Evolutionary conservation across 768 basidiomycete species (phyloP), one percentile per base, ranked within the genome.

Genomic region (Chiua virens): DNA sequence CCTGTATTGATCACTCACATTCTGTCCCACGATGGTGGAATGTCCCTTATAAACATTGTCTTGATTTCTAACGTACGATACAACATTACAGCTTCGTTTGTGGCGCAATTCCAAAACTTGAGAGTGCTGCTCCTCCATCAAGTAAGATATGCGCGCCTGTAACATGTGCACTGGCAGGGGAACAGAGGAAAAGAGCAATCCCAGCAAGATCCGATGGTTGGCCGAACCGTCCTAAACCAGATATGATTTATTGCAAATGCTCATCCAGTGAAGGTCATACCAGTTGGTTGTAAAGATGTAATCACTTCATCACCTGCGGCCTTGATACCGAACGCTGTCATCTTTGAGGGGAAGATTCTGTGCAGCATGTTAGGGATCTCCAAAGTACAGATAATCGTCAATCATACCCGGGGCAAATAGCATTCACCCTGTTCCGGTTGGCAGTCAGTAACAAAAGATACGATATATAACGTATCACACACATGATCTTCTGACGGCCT

Each of bases 301-400:
- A 88, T 77, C 8, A 60, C 69, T 21, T 79, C 77, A 51, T 80
- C 79, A 8, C 86, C 84, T 3, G 68, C 68, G 2, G 63, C 74
- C 57, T 81, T 79, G 56, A 89, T 70, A 4, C 82, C 86, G 44
- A 74, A 89, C 0, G 86, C 81, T 1, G 90, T 92, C 89, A 93
- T 92, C 72, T 86, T 90, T 41, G 86, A 87, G 0, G 87, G 88
- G 72, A 89, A 93, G 13, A 90, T 70, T 2, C 86, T 86, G 55
- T 5, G 30, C 15, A 25, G 13, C 20, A 18, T 11, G 8, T 55
- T 38, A 54, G 41, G 39, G 21, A 32, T 30, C 21, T 27, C 6
- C 20, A 3, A 40, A 15, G 17, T 17, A 25, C 1, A 47, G 18
- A 1, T 4, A 7, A n/a, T 13, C 4, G 27, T 44, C 18, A 36